Percentiles rank a stretch among this genome's conserved stretches.
Evolutionary conservation across 1,284 basidiomycete genomes (phyloP).

Genomic region (Lignosus rhinocerotis): DNA sequence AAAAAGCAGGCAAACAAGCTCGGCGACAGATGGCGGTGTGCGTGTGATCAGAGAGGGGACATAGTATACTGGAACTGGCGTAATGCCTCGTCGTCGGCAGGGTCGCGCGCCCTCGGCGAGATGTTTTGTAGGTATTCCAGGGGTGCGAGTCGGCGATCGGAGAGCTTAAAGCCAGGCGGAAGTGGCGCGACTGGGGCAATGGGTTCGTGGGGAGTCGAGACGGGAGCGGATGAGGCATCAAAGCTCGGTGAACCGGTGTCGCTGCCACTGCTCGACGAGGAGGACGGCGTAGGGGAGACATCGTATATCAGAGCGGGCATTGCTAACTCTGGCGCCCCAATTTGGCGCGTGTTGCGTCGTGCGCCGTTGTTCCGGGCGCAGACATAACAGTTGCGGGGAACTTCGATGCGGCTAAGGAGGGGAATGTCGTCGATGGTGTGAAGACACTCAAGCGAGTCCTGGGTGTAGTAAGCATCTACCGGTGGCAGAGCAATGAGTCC

Average conservation of each 20-base stretch:
- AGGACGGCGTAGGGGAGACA: conserved; percentile 1
- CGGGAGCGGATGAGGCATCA: not conserved
- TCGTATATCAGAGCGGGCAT: conserved; percentile 3
- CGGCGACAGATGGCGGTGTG: not conserved
- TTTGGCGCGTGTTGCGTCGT: conserved; percentile 10
- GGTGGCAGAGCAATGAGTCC: not conserved
- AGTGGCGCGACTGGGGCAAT: conserved; percentile 13
- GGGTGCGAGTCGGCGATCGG: conserved; percentile 29
- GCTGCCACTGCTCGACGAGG: conserved; percentile 12
- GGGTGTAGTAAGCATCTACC: conserved; percentile 43
- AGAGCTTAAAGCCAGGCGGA: conserved; percentile 9
- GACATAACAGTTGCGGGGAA: conserved; percentile 61
- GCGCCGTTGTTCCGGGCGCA: conserved; percentile 58
- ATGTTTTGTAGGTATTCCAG: conserved; percentile 35
- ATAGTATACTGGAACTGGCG: conserved; percentile 18
- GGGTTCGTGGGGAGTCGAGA: not conserved
- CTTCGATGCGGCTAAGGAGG: conserved; percentile 48
- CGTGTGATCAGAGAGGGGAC: not conserved
- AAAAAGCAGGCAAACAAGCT: not conserved
- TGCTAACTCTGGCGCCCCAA: not conserved
- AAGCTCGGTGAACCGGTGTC: not conserved
- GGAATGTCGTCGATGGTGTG: conserved; percentile 60
- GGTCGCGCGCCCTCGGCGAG: conserved; percentile 30
- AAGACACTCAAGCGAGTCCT: conserved; percentile 51
- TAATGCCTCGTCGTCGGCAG: conserved; percentile 32